These are phyloP conservation scores for Colletotrichum gigasporum DNA, from an alignment of 2,329 filamentous ascomycete genomes.

Conservation along the genomic window DNA sequence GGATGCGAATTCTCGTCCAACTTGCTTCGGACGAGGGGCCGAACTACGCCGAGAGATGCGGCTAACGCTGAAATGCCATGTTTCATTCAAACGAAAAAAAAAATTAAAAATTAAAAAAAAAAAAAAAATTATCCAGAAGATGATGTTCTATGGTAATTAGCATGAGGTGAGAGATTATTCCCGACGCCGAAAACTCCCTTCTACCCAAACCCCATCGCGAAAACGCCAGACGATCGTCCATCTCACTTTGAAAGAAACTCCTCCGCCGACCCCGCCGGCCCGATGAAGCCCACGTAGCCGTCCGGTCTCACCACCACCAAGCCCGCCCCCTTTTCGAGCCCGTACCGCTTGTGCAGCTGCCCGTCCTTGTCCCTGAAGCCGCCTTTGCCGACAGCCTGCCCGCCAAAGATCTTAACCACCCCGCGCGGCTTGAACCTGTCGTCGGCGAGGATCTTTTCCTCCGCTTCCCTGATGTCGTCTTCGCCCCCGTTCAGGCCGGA, in stretches of 20 bases:
- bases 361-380: conserved; percentile 36
- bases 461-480: conserved; percentile 12
- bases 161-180: not conserved
- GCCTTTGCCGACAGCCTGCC: not conserved
- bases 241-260: conserved; percentile 34
- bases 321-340: conserved; percentile 38
- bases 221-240: not conserved
- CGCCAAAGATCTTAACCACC: conserved; percentile 32
- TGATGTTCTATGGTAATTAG: not conserved
- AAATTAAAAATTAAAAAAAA: too few relatives aligned
- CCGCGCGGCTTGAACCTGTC: conserved; percentile 22
- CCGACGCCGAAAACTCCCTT: not conserved
- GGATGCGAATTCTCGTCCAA: conserved; percentile 1
- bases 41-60: conserved; percentile 1
- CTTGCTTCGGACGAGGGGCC: not conserved
- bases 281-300: conserved; percentile 43
- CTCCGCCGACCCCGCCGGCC: conserved; percentile 36
- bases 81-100: not conserved
- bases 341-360: conserved; percentile 39
- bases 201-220: not conserved
- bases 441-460: conserved; percentile 23
- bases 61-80: not conserved
- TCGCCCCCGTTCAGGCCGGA: conserved; percentile 32
- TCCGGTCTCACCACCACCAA: conserved; percentile 44
- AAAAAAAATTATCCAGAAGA: too few relatives aligned